Base-by-base conservation (phyloP, 306 rosid species). In the Sindora glabra region DNA sequence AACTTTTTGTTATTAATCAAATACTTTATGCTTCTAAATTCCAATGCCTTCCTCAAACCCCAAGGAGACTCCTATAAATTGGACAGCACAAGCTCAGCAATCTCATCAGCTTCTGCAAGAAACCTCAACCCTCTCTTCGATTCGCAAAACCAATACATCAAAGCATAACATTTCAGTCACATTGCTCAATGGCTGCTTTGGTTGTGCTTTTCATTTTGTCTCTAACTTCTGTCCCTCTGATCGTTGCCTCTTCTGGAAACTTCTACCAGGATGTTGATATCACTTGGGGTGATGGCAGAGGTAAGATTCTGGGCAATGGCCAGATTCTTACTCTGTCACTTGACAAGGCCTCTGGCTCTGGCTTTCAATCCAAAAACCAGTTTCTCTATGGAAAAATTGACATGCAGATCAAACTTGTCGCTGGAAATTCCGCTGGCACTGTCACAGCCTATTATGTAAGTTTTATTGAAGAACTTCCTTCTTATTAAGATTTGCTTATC, bases 201-300 rank as follows among this genome's bases (percentile, higher is more conserved):
- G 10, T 68, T 30, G 24, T 13, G 13, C 2, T 65, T 37, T 14
- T 59, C 3, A 10, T 62, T 4, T 33, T 56, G 29, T 56, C 67
- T 30, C 46, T 64, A 17, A 14, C 74, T 5, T 34, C 42, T 27
- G 3, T 29, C 21, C 37, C 46, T 50, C 37, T 62, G 19, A 37
- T 52, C 9, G 48, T 69, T 39, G 80, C 51, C 36, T 61, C 10
- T 29, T 66, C 70, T 38, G 65, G 62, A 0, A 81, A 76, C 68
- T 70, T 87, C 8, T 13, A 76, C 74, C 54, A 79, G 59, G 76
- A 84, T 23, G 67, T 83, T 46, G 84, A 77, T 46, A 34, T 83
- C 38, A 84, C 76, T 1, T 87, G 95, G 95, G 91, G 91, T 7
- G 72, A 81, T 62, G 89, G 89, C 12, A 83, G 89, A 24, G 91